A percentile compares a stretch with the other conserved stretches of the same genome.
Conservation (phyloP, 768 basidiomycete species). For the Epithele typhae region DNA sequence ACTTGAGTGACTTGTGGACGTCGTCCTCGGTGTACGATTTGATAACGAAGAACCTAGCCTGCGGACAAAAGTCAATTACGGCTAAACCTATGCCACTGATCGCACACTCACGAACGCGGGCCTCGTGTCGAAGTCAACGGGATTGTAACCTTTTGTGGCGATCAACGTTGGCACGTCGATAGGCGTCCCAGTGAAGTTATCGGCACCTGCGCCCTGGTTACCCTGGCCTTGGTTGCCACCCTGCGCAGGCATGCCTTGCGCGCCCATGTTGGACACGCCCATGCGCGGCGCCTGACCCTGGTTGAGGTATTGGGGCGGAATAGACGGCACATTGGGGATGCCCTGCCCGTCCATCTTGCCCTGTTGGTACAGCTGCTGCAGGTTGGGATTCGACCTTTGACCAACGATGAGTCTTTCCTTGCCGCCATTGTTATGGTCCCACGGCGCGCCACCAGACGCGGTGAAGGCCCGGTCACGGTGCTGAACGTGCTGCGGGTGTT, state of each 20-base stretch:
- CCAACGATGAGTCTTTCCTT: slow-evolving; percentile 54
- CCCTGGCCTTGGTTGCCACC: slow-evolving; percentile 25
- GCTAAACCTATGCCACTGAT: no score
- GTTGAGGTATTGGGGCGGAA: slow-evolving; percentile 70
- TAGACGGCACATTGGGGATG: slow-evolving; percentile 66
- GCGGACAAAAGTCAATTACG: slow-evolving; percentile 9
- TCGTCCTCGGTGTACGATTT: slow-evolving; percentile 99
- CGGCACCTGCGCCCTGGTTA: slow-evolving; percentile 16
- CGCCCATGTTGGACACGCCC: slow-evolving; percentile 11
- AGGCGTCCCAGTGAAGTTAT: slow-evolving; percentile 52
- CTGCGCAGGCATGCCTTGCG: slow-evolving; percentile 28
- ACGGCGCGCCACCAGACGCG: slow-evolving; percentile 36
- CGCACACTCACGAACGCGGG: slow-evolving; percentile 63
- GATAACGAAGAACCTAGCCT: slow-evolving; percentile 96
- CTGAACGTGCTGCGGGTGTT: slow-evolving; percentile 32
- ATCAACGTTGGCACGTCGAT: slow-evolving; percentile 86
- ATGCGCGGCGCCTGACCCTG: slow-evolving; percentile 34
- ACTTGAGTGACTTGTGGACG: slow-evolving; percentile 96
- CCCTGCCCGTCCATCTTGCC: slow-evolving; percentile 24
- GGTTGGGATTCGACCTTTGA: slow-evolving; percentile 64
- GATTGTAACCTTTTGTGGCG: slow-evolving; percentile 89
- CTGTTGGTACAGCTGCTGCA: slow-evolving; percentile 57
- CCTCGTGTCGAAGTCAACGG: slow-evolving; percentile 73
- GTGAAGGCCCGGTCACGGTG: slow-evolving; percentile 33
- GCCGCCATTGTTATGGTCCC: slow-evolving; percentile 72